A percentile compares a stretch with the other conserved stretches of the same genome.
These are phyloP conservation scores for Avena insularis DNA, from an alignment of 176 grass and related monocot genomes.

Conservation along the genomic window DNA sequence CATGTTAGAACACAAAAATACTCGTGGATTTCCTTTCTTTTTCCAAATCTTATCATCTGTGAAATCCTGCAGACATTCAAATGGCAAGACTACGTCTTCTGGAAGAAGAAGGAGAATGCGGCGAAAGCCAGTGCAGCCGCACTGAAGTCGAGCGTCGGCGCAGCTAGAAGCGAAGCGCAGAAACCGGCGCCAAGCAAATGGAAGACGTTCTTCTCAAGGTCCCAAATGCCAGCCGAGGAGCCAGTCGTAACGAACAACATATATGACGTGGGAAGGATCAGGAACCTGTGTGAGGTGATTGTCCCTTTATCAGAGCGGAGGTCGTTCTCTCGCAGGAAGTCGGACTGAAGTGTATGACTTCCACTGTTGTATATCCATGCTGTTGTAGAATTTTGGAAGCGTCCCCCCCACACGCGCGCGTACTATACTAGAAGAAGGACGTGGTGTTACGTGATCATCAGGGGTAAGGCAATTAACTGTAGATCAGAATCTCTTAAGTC, in stretches of 20 bases:
- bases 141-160: slow-evolving; percentile 54
- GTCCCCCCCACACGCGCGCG: background rate
- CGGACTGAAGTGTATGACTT: slow-evolving; percentile 49
- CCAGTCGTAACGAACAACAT: slow-evolving; percentile 73
- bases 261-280: slow-evolving; percentile 71
- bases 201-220: slow-evolving; percentile 61
- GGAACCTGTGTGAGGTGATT: slow-evolving; percentile 83
- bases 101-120: slow-evolving; percentile 83
- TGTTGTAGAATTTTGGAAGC: slow-evolving; percentile 16
- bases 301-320: slow-evolving; percentile 73
- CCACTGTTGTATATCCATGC: slow-evolving; percentile 52
- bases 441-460: slow-evolving; percentile 22
- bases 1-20: background rate
- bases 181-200: slow-evolving; percentile 67
- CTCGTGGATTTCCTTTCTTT: background rate
- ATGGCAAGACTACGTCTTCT: slow-evolving; percentile 97
- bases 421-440: background rate
- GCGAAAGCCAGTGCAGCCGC: slow-evolving; percentile 57
- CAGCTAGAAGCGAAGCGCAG: slow-evolving; percentile 33
- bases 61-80: slow-evolving; percentile 79
- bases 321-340: slow-evolving; percentile 64
- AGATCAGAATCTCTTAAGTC: background rate
- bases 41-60: background rate
- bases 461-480: background rate
- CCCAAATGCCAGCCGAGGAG: slow-evolving; percentile 50